Percentiles rank a stretch among this genome's conserved stretches.
Conservation (phyloP, 345 rosid species). For the Mallotus nudiflorus region DNA sequence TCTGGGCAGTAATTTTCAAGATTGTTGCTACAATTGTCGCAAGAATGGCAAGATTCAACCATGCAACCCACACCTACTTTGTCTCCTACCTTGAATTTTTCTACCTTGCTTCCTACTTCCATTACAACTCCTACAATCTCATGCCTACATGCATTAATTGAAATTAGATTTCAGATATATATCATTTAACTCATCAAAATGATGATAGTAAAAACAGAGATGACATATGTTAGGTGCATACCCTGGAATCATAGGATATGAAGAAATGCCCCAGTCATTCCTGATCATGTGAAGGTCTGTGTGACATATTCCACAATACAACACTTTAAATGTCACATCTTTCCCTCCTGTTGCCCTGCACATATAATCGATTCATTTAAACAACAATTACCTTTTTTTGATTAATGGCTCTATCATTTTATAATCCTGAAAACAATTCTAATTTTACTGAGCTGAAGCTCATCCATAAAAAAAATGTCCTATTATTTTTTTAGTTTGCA, state of each 20-base stretch:
- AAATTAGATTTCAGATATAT: too few species aligned
- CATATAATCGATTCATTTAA: background rate
- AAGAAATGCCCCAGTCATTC: conserved; percentile 45
- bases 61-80: conserved; percentile 17
- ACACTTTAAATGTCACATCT: conserved; percentile 39
- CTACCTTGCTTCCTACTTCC: conserved; percentile 14
- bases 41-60: conserved; percentile 9
- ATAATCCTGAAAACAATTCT: too few species aligned
- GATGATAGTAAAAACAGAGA: too few species aligned
- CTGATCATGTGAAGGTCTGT: conserved; percentile 42
- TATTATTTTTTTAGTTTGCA: too few species aligned
- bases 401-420: too few species aligned
- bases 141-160: background rate
- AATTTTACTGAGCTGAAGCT: too few species aligned
- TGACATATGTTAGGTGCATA: too few species aligned
- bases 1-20: conserved; percentile 13
- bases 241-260: conserved; percentile 58
- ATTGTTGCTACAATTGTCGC: conserved; percentile 2
- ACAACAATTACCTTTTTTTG: too few species aligned
- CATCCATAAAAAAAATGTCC: too few species aligned
- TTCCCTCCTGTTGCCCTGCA: conserved; percentile 40
- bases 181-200: too few species aligned
- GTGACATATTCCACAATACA: conserved; percentile 59
- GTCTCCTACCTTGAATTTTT: conserved; percentile 13
- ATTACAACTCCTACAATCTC: conserved; percentile 11